Conservation (phyloP, 139 green algal species). For the Chlamydomonas sphaeroides region DNA sequence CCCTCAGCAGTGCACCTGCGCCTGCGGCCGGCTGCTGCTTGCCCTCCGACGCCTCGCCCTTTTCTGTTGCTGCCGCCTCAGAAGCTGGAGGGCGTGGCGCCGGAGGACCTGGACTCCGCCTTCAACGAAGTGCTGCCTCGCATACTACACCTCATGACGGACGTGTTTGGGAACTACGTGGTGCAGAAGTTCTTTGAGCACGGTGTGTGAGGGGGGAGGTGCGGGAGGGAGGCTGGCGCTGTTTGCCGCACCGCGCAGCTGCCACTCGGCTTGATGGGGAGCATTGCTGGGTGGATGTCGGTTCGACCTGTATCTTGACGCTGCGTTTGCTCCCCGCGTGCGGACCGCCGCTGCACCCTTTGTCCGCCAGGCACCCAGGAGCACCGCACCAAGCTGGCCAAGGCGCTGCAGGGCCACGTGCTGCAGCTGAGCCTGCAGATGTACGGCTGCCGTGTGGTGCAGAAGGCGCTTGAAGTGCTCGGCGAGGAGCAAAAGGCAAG, state of each 20-base stretch:
- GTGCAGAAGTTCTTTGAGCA: constrained; percentile 70
- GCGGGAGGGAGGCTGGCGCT: background rate
- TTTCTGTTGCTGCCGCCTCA: too few species aligned
- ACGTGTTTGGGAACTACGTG: constrained; percentile 94
- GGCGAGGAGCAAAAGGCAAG: constrained; percentile 53
- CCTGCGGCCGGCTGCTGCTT: too few species aligned
- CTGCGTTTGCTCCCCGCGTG: too few species aligned
- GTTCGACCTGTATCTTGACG: too few species aligned
- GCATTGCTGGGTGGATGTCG: too few species aligned
- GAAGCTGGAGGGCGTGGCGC: constrained; percentile 74
- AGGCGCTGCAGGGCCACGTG: constrained; percentile 56
- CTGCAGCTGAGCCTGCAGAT: constrained; percentile 74
- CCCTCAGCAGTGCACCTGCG: too few species aligned
- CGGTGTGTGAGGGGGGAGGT: background rate
- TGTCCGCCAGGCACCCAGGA: background rate
- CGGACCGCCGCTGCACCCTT: too few species aligned
- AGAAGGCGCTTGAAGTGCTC: constrained; percentile 86
- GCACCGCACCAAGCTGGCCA: constrained; percentile 48
- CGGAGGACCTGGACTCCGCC: constrained; percentile 66
- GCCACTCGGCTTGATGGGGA: too few species aligned
- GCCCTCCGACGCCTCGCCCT: too few species aligned
- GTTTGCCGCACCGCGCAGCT: too few species aligned
- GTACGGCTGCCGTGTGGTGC: constrained; percentile 95
- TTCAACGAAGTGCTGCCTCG: constrained; percentile 76
- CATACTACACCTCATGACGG: constrained; percentile 82